Evolutionary conservation across 805 yeast genomes (phyloP).

Genomic region (Debaryomyces hansenii): DNA sequence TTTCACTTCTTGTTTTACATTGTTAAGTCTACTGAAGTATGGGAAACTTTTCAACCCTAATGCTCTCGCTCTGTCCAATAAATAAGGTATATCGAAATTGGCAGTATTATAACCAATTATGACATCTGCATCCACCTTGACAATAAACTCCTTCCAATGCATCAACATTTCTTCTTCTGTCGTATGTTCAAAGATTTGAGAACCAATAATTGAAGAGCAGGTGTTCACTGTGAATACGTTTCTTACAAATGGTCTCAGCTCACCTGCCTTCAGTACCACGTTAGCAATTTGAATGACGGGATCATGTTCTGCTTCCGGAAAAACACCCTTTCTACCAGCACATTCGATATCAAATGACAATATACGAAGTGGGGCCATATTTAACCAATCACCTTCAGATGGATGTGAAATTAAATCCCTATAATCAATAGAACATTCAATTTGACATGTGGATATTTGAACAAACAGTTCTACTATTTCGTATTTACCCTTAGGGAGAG

Average conservation of each 20-base stretch:
- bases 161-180: conserved; percentile 80
- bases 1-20: conserved; percentile 71
- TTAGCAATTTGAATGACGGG: conserved; percentile 97
- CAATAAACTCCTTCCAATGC: conserved; percentile 85
- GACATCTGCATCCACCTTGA: conserved; percentile 88
- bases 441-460: conserved; percentile 75
- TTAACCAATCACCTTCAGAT: conserved; percentile 91
- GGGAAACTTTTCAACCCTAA: conserved; percentile 70
- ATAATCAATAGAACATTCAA: conserved; percentile 75
- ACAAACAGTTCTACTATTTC: conserved; percentile 36
- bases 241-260: conserved; percentile 82
- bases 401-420: conserved; percentile 73
- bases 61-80: conserved; percentile 82
- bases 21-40: conserved; percentile 74
- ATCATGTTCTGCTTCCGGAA: conserved; percentile 92
- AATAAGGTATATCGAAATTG: conserved; percentile 93
- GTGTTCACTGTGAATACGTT: conserved; percentile 92
- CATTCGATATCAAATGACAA: conserved; percentile 97
- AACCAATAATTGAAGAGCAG: conserved; percentile 92
- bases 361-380: conserved; percentile 89
- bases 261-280: conserved; percentile 84
- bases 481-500: conserved; percentile 78
- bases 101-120: conserved; percentile 94
- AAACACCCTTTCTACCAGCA: conserved; percentile 95
- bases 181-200: conserved; percentile 75